Conservation (phyloP, 139 green algal species). For the Tetraselmis striata region DNA sequence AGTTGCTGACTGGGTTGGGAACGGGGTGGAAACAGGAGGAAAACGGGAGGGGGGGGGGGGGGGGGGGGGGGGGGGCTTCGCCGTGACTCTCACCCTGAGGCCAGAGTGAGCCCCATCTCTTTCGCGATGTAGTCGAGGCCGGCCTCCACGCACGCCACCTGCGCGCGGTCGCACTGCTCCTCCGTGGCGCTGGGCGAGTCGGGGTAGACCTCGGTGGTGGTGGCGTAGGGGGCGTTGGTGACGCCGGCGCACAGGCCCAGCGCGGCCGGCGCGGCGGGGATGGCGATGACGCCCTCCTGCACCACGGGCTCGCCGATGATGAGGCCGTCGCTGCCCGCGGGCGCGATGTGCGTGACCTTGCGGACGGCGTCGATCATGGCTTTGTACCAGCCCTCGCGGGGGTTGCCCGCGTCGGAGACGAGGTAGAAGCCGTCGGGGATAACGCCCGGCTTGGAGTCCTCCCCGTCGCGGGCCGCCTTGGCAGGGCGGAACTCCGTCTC, state of each 20-base stretch:
- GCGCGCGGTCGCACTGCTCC: conserved; percentile 13
- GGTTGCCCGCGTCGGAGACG: conserved; percentile 3
- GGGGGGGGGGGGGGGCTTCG: no score
- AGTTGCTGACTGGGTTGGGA: no score
- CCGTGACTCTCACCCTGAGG: no score
- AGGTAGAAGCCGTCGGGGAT: conserved; percentile 18
- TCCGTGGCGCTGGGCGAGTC: conserved; percentile 7
- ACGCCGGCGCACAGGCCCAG: conserved; percentile 19
- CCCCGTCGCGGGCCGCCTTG: conserved; percentile 16
- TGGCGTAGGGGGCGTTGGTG: conserved; percentile 10
- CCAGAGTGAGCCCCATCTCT: no score
- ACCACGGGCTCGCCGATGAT: conserved; percentile 16
- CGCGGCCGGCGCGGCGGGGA: not conserved
- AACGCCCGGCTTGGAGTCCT: conserved; percentile 1
- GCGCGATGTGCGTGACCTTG: conserved; percentile 17
- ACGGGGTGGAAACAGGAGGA: no score
- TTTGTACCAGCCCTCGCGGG: not conserved
- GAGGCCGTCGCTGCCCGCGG: conserved; percentile 1
- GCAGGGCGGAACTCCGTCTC: conserved; percentile 17
- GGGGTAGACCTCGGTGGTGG: conserved; percentile 19
- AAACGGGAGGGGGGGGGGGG: no score
- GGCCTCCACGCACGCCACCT: conserved; percentile 8
- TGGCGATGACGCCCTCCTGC: conserved; percentile 13
- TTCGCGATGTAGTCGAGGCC: conserved; percentile 9
- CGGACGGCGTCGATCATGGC: conserved; percentile 8